Evolutionary conservation across 1,284 basidiomycete genomes (phyloP).

Genomic region (Ustilago hordei): DNA sequence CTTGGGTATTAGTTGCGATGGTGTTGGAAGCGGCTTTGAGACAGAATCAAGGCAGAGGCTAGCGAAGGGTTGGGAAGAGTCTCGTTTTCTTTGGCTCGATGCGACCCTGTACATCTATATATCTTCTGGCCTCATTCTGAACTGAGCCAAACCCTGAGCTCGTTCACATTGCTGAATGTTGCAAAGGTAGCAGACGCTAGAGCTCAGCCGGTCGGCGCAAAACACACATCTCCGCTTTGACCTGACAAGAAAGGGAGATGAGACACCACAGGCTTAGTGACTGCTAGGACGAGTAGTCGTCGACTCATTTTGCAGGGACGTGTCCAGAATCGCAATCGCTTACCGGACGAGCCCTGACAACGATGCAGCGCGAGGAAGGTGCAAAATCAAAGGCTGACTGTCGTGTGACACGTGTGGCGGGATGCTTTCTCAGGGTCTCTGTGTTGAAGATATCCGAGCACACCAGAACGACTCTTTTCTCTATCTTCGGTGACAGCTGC

Average conservation of each 20-base stretch:
- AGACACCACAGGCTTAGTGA: slow-evolving; percentile 3
- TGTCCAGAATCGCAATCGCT: neutral
- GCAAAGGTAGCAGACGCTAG: neutral
- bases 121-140: neutral
- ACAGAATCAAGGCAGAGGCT: neutral
- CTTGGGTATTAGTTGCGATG: neutral
- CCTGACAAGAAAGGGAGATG: neutral
- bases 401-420: slow-evolving; percentile 17
- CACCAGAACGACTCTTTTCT: neutral
- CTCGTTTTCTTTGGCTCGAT: neutral
- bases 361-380: neutral
- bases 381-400: slow-evolving; percentile 6
- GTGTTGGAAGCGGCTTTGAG: neutral
- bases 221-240: neutral
- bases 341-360: neutral
- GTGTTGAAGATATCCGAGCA: slow-evolving; percentile 4
- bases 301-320: neutral
- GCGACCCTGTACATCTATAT: neutral
- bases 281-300: neutral
- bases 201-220: neutral
- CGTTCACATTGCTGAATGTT: neutral
- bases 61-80: neutral
- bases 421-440: neutral
- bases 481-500: neutral
- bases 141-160: neutral